phyloP scores from a whole-genome alignment of 345 rosid species.

The Rhizophora apiculata region DNA sequence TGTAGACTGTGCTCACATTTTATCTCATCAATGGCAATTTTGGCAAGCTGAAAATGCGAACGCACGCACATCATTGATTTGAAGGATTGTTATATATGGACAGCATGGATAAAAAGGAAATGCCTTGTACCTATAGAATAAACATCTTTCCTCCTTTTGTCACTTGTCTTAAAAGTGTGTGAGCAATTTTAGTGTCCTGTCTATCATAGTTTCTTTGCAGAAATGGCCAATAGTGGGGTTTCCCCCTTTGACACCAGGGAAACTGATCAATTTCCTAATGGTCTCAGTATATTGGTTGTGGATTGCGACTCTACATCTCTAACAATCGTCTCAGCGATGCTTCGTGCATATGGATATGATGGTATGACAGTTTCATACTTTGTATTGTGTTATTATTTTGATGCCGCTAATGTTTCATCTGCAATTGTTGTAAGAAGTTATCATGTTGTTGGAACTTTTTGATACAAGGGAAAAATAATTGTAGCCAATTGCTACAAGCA shows the following conservation, averaged over 20 bases:
- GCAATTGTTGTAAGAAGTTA: neutral
- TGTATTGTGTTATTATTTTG: neutral
- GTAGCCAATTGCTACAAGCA: too few species aligned
- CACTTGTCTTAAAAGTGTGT: neutral
- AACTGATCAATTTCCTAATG: neutral
- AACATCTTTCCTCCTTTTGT: neutral
- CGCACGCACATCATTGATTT: neutral
- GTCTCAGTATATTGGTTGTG: conserved; percentile 36
- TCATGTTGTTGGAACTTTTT: neutral
- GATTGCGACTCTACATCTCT: conserved; percentile 42
- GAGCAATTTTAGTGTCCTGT: neutral
- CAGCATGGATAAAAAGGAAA: neutral
- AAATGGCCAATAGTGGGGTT: conserved; percentile 29
- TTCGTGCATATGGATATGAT: conserved; percentile 33
- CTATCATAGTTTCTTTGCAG: neutral
- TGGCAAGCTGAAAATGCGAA: neutral
- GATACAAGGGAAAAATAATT: too few species aligned
- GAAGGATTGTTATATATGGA: neutral
- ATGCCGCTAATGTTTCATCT: neutral
- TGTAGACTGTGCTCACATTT: neutral
- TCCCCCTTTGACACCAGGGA: conserved; percentile 13
- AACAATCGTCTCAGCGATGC: conserved; percentile 37
- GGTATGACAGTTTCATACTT: conserved; percentile 26
- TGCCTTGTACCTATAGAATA: neutral
- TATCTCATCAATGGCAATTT: too few species aligned